Conservation (phyloP, 495 filamentous ascomycete species). For the Lasiosphaeris hirsuta region DNA sequence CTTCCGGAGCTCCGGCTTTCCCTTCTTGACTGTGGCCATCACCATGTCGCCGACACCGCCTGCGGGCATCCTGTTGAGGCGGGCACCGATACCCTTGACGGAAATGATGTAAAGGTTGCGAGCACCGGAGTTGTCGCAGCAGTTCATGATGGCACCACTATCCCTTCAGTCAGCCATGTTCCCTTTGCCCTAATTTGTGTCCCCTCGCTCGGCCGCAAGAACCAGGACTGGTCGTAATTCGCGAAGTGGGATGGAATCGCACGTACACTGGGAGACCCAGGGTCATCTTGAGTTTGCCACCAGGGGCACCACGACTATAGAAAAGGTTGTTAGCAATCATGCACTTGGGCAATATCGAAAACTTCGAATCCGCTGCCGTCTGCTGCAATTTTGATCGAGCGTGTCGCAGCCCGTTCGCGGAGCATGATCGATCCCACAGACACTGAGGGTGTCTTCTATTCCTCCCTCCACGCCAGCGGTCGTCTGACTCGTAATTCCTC, state of each 20-base stretch:
- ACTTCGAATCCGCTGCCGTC: neutral
- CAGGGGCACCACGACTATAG: constrained; percentile 79
- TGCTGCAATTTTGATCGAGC: constrained; percentile 2
- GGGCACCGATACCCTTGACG: constrained; percentile 97
- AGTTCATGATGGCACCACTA: constrained; percentile 95
- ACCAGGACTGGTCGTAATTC: constrained; percentile 2
- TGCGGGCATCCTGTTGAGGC: constrained; percentile 95
- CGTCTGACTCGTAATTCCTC: neutral
- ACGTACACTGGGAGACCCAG: constrained; percentile 99
- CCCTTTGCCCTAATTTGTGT: neutral
- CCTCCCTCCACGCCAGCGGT: neutral
- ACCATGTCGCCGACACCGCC: constrained; percentile 99
- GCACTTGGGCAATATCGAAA: neutral
- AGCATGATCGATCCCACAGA: neutral
- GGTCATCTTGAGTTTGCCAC: constrained; percentile 99
- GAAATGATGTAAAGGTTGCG: constrained; percentile 99
- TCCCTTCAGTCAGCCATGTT: constrained; percentile 27
- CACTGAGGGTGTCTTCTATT: neutral
- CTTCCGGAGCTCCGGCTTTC: constrained; percentile 98
- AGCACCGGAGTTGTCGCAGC: constrained; percentile 97
- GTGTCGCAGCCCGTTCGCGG: neutral
- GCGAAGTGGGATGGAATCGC: constrained; percentile 13
- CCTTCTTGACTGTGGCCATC: constrained; percentile 99
- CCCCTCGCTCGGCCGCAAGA: neutral
- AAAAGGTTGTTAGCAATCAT: constrained; percentile 22